Conservation (phyloP, 169 alveolate species). For the Babesia ovata region DNA sequence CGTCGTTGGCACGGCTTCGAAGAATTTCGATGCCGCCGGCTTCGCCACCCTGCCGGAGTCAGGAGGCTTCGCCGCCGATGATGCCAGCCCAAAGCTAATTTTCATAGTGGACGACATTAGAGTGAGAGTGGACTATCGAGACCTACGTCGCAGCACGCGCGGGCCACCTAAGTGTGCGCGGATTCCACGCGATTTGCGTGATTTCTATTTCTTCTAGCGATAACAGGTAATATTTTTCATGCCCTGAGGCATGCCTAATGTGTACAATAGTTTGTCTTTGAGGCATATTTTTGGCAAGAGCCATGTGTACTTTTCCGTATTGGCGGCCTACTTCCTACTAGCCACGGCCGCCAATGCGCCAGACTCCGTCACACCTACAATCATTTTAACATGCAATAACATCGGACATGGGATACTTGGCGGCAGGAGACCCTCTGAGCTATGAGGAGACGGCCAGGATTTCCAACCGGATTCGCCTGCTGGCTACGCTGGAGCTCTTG, state of each 20-base stretch:
- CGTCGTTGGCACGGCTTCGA: conserved; percentile 7
- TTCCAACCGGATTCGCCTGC: conserved; percentile 36
- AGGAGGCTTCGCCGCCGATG: background rate
- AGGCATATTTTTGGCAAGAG: no score
- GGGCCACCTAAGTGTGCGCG: no score
- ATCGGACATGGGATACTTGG: conserved; percentile 45
- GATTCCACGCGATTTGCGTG: no score
- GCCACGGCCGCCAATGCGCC: no score
- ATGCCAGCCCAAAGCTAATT: conserved; percentile 24
- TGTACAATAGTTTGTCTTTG: no score
- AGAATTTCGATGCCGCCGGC: conserved; percentile 25
- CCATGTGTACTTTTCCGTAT: no score
- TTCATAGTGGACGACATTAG: background rate
- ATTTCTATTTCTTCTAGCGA: no score
- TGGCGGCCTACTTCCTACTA: no score
- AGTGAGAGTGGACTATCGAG: no score
- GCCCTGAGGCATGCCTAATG: no score
- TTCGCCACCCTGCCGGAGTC: conserved; percentile 4
- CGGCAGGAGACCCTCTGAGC: conserved; percentile 35
- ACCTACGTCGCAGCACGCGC: no score
- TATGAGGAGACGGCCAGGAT: conserved; percentile 10
- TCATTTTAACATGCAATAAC: background rate
- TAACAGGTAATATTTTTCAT: no score
- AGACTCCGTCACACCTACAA: background rate
- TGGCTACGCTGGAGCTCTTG: conserved; percentile 70